Evolutionary conservation across 1,139 yeast genomes (phyloP).

Genomic region (Suhomyces ambrosiae): DNA sequence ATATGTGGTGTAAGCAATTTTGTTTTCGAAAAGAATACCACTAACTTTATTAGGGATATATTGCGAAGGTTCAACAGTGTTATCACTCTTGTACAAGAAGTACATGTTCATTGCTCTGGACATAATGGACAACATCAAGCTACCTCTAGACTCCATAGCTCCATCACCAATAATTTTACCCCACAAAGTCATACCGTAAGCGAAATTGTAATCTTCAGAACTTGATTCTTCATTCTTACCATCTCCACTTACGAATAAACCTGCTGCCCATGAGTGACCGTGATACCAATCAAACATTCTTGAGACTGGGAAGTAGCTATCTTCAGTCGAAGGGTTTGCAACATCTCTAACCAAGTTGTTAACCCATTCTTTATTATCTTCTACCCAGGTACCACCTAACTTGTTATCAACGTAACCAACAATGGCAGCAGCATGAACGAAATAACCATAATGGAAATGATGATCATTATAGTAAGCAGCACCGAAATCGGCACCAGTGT

Average conservation of each 20-base stretch:
- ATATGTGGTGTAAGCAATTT: constrained; percentile 88
- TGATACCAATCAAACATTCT: constrained; percentile 79
- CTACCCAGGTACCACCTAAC: constrained; percentile 66
- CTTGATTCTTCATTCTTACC: constrained; percentile 82
- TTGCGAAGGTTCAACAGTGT: constrained; percentile 59
- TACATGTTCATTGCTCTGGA: constrained; percentile 63
- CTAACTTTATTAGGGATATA: constrained; percentile 66
- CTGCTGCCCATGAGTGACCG: constrained; percentile 88
- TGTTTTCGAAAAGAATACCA: constrained; percentile 83
- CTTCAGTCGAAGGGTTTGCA: constrained; percentile 67
- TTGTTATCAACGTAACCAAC: constrained; percentile 65
- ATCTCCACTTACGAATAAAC: constrained; percentile 67
- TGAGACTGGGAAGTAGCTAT: constrained; percentile 70
- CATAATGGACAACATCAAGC: constrained; percentile 69
- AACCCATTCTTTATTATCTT: constrained; percentile 65
- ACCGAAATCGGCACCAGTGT: constrained; percentile 50
- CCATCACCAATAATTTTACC: constrained; percentile 69
- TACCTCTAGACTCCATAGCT: constrained; percentile 78
- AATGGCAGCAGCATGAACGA: constrained; percentile 76
- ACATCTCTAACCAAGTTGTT: constrained; percentile 71
- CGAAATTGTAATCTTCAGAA: constrained; percentile 79
- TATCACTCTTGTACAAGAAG: constrained; percentile 58
- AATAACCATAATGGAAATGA: constrained; percentile 82
- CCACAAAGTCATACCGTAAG: constrained; percentile 84
- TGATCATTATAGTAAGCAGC: constrained; percentile 72